Evolutionary conservation across 768 basidiomycete genomes (phyloP).

Genomic region (Leccinum subtestaceum): DNA sequence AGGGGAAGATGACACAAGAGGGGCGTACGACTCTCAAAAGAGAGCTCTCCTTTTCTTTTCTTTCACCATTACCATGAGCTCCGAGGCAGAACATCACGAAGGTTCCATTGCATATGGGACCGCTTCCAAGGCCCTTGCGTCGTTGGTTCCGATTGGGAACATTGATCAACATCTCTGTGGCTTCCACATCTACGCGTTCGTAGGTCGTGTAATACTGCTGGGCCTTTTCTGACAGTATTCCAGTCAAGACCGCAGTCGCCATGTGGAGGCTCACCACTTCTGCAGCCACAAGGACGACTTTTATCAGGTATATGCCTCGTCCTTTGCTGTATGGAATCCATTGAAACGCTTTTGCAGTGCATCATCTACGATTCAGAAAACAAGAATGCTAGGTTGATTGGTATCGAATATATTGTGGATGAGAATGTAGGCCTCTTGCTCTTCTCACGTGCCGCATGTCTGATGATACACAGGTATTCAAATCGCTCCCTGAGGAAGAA

Average conservation of each 20-base stretch:
- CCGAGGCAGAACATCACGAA: conserved; percentile 26
- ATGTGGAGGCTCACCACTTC: conserved; percentile 44
- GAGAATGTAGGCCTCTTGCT: conserved; percentile 27
- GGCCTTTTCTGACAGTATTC: neutral
- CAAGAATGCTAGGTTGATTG: conserved; percentile 46
- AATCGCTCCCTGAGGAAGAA: conserved; percentile 42
- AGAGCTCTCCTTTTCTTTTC: neutral
- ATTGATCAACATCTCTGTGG: conserved; percentile 33
- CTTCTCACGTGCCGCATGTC: neutral
- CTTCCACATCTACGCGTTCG: conserved; percentile 33
- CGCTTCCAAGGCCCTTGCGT: conserved; percentile 28
- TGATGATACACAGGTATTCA: conserved; percentile 32
- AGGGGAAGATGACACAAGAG: conserved; percentile 5
- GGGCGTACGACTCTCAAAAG: neutral
- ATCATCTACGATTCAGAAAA: conserved; percentile 42
- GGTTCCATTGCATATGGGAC: conserved; percentile 23
- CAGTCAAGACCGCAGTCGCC: conserved; percentile 33
- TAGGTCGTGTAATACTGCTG: conserved; percentile 9
- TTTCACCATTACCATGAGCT: conserved; percentile 25
- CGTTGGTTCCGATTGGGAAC: conserved; percentile 36
- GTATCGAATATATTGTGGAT: conserved; percentile 51
- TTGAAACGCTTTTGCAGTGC: conserved; percentile 38
- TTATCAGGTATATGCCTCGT: conserved; percentile 32
- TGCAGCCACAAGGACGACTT: conserved; percentile 41
- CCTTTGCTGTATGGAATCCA: conserved; percentile 9